Evolutionary conservation across 352 stramenopile genomes (phyloP).

Genomic region (Phytophthora tentaculata): DNA sequence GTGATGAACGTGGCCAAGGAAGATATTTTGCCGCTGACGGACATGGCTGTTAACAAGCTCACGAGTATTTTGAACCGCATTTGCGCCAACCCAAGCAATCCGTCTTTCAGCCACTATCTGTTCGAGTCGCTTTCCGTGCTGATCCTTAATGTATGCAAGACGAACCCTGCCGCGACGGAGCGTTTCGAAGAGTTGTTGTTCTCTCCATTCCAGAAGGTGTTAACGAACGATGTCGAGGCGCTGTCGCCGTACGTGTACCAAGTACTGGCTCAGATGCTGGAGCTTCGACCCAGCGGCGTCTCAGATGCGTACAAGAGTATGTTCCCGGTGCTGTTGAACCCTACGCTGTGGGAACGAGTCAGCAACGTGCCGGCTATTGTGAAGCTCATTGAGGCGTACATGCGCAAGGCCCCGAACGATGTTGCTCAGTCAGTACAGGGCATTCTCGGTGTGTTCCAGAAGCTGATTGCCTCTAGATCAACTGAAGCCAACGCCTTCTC

Average conservation of each 20-base stretch:
- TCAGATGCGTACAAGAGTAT: constrained; percentile 95
- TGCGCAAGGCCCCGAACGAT: constrained; percentile 92
- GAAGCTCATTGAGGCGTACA: constrained; percentile 97
- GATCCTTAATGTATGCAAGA: constrained; percentile 93
- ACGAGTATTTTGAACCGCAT: constrained; percentile 93
- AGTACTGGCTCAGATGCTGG: constrained; percentile 97
- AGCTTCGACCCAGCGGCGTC: constrained; percentile 90
- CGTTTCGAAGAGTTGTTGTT: constrained; percentile 97
- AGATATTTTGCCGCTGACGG: constrained; percentile 92
- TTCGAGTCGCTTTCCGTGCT: constrained; percentile 99
- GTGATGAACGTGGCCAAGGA: constrained; percentile 93
- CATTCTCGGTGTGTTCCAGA: constrained; percentile 98
- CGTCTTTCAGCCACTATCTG: constrained; percentile 99
- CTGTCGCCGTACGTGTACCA: constrained; percentile 99
- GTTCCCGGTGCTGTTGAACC: constrained; percentile 94
- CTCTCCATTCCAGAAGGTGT: constrained; percentile 96
- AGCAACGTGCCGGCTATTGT: constrained; percentile 98
- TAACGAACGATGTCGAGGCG: constrained; percentile 96
- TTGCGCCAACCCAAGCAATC: constrained; percentile 98
- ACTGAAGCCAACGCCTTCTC: constrained; percentile 95
- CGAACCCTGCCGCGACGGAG: constrained; percentile 73
- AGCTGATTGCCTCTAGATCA: constrained; percentile 94
- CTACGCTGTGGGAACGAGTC: constrained; percentile 95
- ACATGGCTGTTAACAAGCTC: constrained; percentile 95
- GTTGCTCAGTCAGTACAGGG: constrained; percentile 83